Percentiles rank a stretch among this genome's conserved stretches.
phyloP scores from a whole-genome alignment of 768 basidiomycete genomes.

The Russula sp. region DNA sequence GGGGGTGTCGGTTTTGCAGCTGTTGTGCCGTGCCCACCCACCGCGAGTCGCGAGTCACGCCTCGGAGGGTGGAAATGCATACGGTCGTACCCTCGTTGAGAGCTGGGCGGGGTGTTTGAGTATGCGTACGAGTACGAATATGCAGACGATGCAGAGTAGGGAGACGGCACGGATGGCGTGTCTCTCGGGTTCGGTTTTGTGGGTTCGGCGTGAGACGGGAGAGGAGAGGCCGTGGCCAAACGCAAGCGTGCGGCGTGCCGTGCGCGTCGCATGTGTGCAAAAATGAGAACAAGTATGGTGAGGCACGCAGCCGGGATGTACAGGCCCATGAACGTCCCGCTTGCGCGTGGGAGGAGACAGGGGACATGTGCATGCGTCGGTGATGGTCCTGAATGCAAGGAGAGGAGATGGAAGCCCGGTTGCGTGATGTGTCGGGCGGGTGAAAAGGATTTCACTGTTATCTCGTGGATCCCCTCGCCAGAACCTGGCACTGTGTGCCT shows the following conservation, averaged over 20 bases:
- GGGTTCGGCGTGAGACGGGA: constrained; percentile 1
- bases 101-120: constrained; percentile 19
- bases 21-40: background rate
- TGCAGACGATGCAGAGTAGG: constrained; percentile 24
- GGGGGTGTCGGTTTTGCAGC: background rate
- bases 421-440: constrained; percentile 61
- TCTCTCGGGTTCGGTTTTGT: background rate
- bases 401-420: constrained; percentile 85
- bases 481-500: constrained; percentile 39
- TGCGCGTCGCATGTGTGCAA: constrained; percentile 37
- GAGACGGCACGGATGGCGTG: constrained; percentile 3
- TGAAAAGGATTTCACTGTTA: constrained; percentile 86
- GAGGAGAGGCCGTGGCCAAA: constrained; percentile 20
- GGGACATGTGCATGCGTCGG: constrained; percentile 49
- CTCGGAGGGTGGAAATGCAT: constrained; percentile 3
- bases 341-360: constrained; percentile 76
- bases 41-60: background rate
- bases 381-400: constrained; percentile 45
- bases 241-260: constrained; percentile 17
- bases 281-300: constrained; percentile 43
- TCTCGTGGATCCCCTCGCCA: constrained; percentile 49
- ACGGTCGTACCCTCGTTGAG: constrained; percentile 5
- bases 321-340: constrained; percentile 48
- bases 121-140: constrained; percentile 24
- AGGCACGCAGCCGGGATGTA: constrained; percentile 62